Conservation (phyloP, 495 filamentous ascomycete species). For the Recurvomyces mirabilis region DNA sequence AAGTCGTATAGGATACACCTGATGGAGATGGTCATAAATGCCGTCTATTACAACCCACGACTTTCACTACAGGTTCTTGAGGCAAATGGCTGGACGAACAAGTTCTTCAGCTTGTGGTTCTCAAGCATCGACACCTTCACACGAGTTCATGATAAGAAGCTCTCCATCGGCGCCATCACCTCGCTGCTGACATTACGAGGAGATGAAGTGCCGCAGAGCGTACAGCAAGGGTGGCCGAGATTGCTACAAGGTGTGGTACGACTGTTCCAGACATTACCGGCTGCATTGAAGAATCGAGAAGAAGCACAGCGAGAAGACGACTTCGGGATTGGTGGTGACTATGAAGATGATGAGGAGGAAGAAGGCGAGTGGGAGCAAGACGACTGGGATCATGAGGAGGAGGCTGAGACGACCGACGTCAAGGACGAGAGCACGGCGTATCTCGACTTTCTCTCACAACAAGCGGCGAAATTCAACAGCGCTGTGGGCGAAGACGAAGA, state of each 20-base stretch:
- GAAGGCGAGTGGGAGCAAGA: conserved; percentile 66
- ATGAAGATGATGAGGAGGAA: conserved; percentile 54
- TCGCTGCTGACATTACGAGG: conserved; percentile 64
- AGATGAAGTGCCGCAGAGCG: conserved; percentile 70
- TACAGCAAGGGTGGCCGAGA: conserved; percentile 95
- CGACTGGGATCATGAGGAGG: conserved; percentile 46
- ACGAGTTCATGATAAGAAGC: conserved; percentile 94
- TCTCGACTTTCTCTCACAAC: conserved; percentile 83
- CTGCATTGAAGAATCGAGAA: conserved; percentile 80
- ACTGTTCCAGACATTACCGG: conserved; percentile 82
- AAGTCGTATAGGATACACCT: conserved; percentile 90
- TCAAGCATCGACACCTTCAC: conserved; percentile 87
- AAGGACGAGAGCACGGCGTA: conserved; percentile 89
- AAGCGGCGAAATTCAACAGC: conserved; percentile 74
- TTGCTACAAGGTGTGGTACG: conserved; percentile 80
- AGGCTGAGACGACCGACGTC: conserved; percentile 47
- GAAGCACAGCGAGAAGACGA: conserved; percentile 83
- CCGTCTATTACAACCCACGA: conserved; percentile 88
- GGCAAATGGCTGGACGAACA: conserved; percentile 92
- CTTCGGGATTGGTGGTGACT: conserved; percentile 54
- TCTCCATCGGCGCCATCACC: conserved; percentile 88
- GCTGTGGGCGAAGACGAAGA: conserved; percentile 63
- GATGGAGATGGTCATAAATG: conserved; percentile 99
- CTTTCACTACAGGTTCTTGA: conserved; percentile 77
- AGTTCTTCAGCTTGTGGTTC: conserved; percentile 98